Percentiles rank a stretch among this genome's conserved stretches.
Conservation (phyloP, 2,329 filamentous ascomycete species). For the Cadophora sp. region DNA sequence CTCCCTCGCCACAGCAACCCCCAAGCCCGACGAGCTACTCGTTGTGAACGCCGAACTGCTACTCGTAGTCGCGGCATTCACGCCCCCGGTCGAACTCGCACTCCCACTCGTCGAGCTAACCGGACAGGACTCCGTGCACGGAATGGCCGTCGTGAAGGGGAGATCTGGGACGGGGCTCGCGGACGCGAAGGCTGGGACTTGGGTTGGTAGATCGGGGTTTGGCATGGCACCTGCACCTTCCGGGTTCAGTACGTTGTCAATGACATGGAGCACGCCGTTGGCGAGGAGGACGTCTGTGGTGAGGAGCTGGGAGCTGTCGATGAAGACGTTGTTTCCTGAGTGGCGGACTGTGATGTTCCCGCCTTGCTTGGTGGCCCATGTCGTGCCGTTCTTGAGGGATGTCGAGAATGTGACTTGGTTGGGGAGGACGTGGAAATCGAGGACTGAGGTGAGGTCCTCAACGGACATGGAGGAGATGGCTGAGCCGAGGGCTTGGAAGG, state of each 20-base stretch:
- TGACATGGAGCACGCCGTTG: conserved; percentile 48
- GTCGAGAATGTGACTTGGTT: conserved; percentile 42
- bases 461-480: conserved; percentile 43
- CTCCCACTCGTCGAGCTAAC: conserved; percentile 36
- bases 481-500: conserved; percentile 47
- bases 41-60: conserved; percentile 18
- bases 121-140: conserved; percentile 51
- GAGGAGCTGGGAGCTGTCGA: conserved; percentile 50
- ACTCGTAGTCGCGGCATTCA: conserved; percentile 22
- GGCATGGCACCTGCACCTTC: conserved; percentile 47
- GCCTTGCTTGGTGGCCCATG: conserved; percentile 41
- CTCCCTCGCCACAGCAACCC: conserved; percentile 27
- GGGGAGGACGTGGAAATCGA: conserved; percentile 48
- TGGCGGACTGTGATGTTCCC: conserved; percentile 47
- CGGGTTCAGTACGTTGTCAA: conserved; percentile 55
- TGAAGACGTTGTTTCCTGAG: conserved; percentile 49
- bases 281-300: conserved; percentile 46
- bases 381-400: conserved; percentile 44
- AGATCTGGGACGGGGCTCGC: conserved; percentile 35
- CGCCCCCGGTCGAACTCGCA: conserved; percentile 32
- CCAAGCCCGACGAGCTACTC: conserved; percentile 17
- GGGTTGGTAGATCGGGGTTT: conserved; percentile 47
- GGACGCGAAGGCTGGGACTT: conserved; percentile 46
- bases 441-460: conserved; percentile 41
- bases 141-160: conserved; percentile 52